Percentiles rank a stretch among this genome's conserved stretches.
Evolutionary conservation across 257 asterid species (phyloP).

Genomic region (Fraxinus cuspidata): DNA sequence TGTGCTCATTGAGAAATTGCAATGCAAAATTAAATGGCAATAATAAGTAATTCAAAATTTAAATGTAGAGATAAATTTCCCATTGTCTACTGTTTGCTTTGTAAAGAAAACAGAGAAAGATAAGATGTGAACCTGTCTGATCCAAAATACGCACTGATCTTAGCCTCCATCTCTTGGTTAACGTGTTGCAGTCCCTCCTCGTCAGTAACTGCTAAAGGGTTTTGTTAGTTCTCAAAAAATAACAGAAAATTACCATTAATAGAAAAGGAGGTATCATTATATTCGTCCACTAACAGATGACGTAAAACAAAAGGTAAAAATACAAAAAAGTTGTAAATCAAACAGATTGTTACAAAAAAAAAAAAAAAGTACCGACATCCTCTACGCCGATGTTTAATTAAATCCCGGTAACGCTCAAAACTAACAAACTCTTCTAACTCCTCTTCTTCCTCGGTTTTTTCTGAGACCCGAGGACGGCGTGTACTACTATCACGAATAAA

Average conservation of each 20-base stretch:
- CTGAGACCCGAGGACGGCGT: slow-evolving; percentile 52
- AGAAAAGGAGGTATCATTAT: slow-evolving; percentile 13
- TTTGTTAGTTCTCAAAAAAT: slow-evolving; percentile 35
- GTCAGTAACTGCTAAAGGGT: slow-evolving; percentile 67
- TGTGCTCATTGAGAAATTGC: neutral
- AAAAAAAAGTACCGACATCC: slow-evolving; percentile 99
- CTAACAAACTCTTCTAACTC: slow-evolving; percentile 99
- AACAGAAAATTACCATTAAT: neutral
- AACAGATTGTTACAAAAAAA: slow-evolving; percentile 38
- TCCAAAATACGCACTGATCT: slow-evolving; percentile 67
- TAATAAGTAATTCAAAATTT: slow-evolving; percentile 2
- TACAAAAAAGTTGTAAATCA: neutral
- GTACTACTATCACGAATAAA: slow-evolving; percentile 87
- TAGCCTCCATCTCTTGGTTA: slow-evolving; percentile 88
- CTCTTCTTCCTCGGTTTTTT: slow-evolving; percentile 93
- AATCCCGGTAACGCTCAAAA: slow-evolving; percentile 99
- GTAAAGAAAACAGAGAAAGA: neutral
- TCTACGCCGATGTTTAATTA: slow-evolving; percentile 99
- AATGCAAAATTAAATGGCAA: slow-evolving; percentile 3
- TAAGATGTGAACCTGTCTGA: slow-evolving; percentile 67
- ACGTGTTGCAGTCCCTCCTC: slow-evolving; percentile 88
- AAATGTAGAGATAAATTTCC: neutral
- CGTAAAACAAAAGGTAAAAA: slow-evolving; percentile 23
- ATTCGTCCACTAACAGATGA: slow-evolving; percentile 26
- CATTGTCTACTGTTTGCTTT: neutral